A percentile compares a stretch with the other conserved stretches of the same genome.
Conservation (phyloP, 371 early-diverging fungal genomes). For the Mortierella sp. region DNA sequence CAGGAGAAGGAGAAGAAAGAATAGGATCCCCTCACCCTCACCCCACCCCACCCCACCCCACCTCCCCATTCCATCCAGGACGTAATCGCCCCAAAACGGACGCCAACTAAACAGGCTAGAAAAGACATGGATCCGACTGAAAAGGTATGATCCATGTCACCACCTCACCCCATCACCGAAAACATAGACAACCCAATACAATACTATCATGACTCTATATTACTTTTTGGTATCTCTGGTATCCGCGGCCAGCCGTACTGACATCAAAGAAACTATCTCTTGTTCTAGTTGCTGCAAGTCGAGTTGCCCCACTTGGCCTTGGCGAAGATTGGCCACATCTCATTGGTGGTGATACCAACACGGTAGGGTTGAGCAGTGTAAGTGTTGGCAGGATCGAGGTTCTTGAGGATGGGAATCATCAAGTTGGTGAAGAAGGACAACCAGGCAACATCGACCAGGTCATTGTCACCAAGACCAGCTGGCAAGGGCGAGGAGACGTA, state of each 20-base stretch:
- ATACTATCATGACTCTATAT: too few relatives aligned
- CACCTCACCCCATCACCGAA: too few relatives aligned
- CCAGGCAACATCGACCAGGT: conserved; percentile 52
- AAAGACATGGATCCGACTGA: too few relatives aligned
- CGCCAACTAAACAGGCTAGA: too few relatives aligned
- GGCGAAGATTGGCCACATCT: conserved; percentile 42
- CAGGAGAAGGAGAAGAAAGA: conserved; percentile 40
- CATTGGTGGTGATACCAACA: conserved; percentile 40
- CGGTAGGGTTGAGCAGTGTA: conserved; percentile 34
- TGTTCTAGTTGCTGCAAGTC: conserved; percentile 11
- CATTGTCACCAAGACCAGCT: conserved; percentile 23
- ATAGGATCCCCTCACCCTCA: too few relatives aligned
- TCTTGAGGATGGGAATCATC: conserved; percentile 37
- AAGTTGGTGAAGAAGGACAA: conserved; percentile 49
- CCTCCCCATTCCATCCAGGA: too few relatives aligned
- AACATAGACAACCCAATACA: too few relatives aligned
- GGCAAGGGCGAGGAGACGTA: conserved; percentile 53
- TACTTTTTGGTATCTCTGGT: too few relatives aligned
- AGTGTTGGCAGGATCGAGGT: conserved; percentile 38
- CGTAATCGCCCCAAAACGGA: too few relatives aligned
- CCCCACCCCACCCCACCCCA: too few relatives aligned
- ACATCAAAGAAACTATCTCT: not conserved
- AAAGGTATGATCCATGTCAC: too few relatives aligned
- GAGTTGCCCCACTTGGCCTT: conserved; percentile 34
- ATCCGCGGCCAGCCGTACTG: not conserved